Evolutionary conservation across 2,329 filamentous ascomycete genomes (phyloP), one percentile per base, ranked within the genome.

Genomic region (Penicillium rolfsii): DNA sequence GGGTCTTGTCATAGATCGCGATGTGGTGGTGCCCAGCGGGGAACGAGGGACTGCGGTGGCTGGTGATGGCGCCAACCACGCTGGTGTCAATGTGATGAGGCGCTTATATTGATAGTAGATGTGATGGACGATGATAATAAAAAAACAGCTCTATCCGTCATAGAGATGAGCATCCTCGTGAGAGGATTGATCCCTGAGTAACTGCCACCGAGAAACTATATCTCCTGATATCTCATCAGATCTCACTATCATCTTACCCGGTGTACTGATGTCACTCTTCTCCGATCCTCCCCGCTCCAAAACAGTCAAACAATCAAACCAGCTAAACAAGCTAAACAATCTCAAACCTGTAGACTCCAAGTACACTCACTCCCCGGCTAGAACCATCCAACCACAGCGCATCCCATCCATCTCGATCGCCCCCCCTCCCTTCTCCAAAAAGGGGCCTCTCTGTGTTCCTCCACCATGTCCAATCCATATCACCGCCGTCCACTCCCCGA

Each of bases 401-500:
- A 28, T 28, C 24, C 24, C 5, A 16, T 7, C 24, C 5, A 16
- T 7, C 43, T 8, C 11, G 3, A 8, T 28, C 43, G 16, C 43
- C 22, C 5, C 43, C 19, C 19, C 19, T 22, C 19, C 19, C 19
- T 22, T 22, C 19, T 22, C 19, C 19, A 22, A 22, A 22, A 24
- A 12, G 40, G 40, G 40, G 40, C 6, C 30, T 11, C 9, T 35
- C 33, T 22, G 19, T 22, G 19, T 12, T 11, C 12, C 33, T 35
- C 28, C 59, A 68, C 49, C 56, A 78, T 78, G 75, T 59, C 71
- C 46, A 76, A 74, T n/a, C 79, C 81, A 4, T 85, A 81, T 65
- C 76, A 84, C 59, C 81, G 79, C 28, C 77, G 80, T 4, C 75
- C 81, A 0, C 70, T 86, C 33, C 78, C 89, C 54, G 87, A 90